Base-by-base conservation (phyloP, 2,329 filamentous ascomycete species). In the Colletotrichum sp. region DNA sequence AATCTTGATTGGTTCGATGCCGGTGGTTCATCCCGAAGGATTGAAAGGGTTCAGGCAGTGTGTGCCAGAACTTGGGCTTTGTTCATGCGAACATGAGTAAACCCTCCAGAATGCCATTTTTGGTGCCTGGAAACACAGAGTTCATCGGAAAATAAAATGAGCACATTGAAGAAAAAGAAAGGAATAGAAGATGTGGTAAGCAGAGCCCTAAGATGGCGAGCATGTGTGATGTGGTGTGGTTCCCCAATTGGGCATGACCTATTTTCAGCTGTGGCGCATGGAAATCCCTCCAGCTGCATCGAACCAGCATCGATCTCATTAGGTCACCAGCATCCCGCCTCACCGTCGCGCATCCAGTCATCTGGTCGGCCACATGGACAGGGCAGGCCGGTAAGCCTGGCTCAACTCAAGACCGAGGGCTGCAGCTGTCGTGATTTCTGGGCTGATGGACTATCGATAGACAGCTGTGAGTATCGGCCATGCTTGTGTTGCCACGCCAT, bases 191-290 rank as follows among this genome's bases (percentile, higher is more conserved):
- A 10, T 13, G 30, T 34, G 1, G 22, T 22, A 32, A 62, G 34
- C 52, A 39, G 5, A 18, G 44, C 39, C 24, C 4, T 18, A 28
- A 2, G 34, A 6, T 4, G 39, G 39, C 39, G 9, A 48, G 18
- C 44, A 8, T 22, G n/a, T 52, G 6, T 22, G 8, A 26, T 52
- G 13, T 60, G 34, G 24, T 15, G 22, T 18, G 52, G n/a, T 10
- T 69, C 39, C 36, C 12, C n/a, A 60, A 18, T 60, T 32, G 28
- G 65, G 12, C 13, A 28, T n/a, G 62, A 18, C 55, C 74, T 65
- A 55, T 60, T 52, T 69, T 73, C 59, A 74, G 70, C 59, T 32
- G 70, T 74, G 70, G 74, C 74, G 64, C 70, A 73, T 30, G 39
- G 26, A 4, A 68, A 24, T 44, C 22, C 57, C 26, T 60, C 57